phyloP scores from a whole-genome alignment of 441 rosid species.

The Euphorbia schlechtendalii region DNA sequence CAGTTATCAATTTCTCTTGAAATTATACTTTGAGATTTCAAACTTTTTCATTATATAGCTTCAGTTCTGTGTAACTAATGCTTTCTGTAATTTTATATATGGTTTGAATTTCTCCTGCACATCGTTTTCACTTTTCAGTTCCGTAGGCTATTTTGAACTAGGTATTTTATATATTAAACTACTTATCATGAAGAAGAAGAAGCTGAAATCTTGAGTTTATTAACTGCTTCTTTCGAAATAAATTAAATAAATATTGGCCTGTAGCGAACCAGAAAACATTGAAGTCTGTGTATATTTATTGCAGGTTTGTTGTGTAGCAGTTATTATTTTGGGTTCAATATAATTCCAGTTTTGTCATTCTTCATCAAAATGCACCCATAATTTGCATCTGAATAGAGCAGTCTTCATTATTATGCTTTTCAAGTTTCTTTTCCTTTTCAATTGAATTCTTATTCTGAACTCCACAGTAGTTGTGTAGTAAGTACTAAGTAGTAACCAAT shows the following conservation, averaged over 20 bases:
- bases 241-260: background rate
- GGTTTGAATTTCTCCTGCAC: background rate
- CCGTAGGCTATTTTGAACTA: too few relatives aligned
- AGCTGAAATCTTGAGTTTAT: background rate
- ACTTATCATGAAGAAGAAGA: background rate
- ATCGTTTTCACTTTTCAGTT: background rate
- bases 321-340: background rate
- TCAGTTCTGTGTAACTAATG: too few relatives aligned
- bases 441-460: too few relatives aligned
- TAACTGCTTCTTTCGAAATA: background rate
- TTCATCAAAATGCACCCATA: background rate
- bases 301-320: background rate
- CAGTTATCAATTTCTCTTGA: slow-evolving; percentile 10
- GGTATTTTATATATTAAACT: background rate
- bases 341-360: background rate
- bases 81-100: too few relatives aligned
- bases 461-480: too few relatives aligned
- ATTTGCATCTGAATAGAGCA: background rate
- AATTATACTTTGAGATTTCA: background rate
- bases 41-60: slow-evolving; percentile 12
- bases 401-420: background rate
- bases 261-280: background rate
- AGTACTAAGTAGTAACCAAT: too few relatives aligned
- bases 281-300: slow-evolving; percentile 7
- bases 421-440: background rate